Evolutionary conservation across 768 basidiomycete genomes (phyloP).

Genomic region (Phlebiopsis gigantea): DNA sequence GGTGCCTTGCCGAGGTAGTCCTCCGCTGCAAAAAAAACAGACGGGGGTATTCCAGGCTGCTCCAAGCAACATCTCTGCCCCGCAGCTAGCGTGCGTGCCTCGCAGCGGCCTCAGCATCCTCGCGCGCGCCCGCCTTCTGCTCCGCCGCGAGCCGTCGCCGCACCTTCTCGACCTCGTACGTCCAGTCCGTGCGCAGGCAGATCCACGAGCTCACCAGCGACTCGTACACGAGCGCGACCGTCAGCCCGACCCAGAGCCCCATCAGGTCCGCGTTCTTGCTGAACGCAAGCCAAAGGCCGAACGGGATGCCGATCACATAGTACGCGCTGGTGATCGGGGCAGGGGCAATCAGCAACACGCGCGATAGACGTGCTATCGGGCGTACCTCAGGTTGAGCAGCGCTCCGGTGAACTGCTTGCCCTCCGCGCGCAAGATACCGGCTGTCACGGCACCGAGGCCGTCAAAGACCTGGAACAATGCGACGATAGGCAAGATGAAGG

Average conservation of each 20-base stretch:
- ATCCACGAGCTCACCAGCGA: constrained; percentile 48
- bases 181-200: constrained; percentile 62
- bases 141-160: constrained; percentile 46
- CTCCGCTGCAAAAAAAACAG: neutral
- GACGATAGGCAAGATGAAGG: constrained; percentile 52
- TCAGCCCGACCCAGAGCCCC: constrained; percentile 86
- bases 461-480: constrained; percentile 86
- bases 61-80: too few species aligned
- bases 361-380: constrained; percentile 2
- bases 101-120: constrained; percentile 11
- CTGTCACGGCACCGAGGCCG: constrained; percentile 58
- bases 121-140: constrained; percentile 22
- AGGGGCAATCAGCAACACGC: too few species aligned
- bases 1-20: neutral
- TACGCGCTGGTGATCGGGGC: too few species aligned
- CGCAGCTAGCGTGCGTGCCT: neutral
- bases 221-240: constrained; percentile 56
- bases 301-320: constrained; percentile 78
- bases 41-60: neutral
- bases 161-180: constrained; percentile 61
- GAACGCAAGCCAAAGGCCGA: constrained; percentile 78
- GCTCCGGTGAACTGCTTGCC: constrained; percentile 79
- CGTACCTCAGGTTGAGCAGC: constrained; percentile 67
- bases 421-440: constrained; percentile 76
- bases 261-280: constrained; percentile 46